These are phyloP conservation scores for Filobasidium uniguttulatum DNA, from an alignment of 1,284 basidiomycete species.

Conservation along the genomic window DNA sequence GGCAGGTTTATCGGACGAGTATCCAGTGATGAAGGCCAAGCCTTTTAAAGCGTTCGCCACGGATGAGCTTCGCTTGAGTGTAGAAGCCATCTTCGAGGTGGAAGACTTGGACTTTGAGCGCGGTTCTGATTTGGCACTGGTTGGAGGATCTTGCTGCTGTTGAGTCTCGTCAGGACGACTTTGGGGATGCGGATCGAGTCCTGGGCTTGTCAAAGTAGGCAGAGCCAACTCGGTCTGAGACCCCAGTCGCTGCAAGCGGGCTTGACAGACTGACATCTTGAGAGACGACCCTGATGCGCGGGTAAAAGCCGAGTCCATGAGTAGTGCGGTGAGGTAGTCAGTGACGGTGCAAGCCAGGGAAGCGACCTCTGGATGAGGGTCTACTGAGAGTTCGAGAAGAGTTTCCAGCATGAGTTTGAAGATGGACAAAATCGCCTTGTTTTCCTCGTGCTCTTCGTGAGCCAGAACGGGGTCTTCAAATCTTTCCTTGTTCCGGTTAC, in stretches of 20 bases:
- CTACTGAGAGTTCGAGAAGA: conserved; percentile 78
- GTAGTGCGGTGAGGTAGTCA: conserved; percentile 79
- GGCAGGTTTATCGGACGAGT: neutral
- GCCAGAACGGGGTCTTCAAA: conserved; percentile 15
- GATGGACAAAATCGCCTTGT: conserved; percentile 67
- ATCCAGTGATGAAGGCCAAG: conserved; percentile 44
- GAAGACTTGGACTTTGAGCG: conserved; percentile 3
- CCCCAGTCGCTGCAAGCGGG: conserved; percentile 4
- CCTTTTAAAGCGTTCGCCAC: conserved; percentile 70
- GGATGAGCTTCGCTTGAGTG: conserved; percentile 63
- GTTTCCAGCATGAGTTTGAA: conserved; percentile 87
- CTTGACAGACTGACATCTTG: conserved; percentile 5
- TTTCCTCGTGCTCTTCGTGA: conserved; percentile 62
- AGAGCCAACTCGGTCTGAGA: neutral
- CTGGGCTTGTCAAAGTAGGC: conserved; percentile 2
- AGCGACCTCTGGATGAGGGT: conserved; percentile 85
- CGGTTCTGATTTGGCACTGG: conserved; percentile 8
- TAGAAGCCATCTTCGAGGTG: conserved; percentile 23
- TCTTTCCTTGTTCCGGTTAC: conserved; percentile 42
- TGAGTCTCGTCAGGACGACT: neutral
- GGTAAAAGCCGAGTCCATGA: conserved; percentile 76
- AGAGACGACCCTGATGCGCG: conserved; percentile 54
- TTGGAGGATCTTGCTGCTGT: conserved; percentile 1
- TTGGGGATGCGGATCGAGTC: neutral
- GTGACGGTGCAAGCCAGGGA: conserved; percentile 79